phyloP scores from a whole-genome alignment of 352 stramenopile genomes.

The Pseudoperonospora humuli region DNA sequence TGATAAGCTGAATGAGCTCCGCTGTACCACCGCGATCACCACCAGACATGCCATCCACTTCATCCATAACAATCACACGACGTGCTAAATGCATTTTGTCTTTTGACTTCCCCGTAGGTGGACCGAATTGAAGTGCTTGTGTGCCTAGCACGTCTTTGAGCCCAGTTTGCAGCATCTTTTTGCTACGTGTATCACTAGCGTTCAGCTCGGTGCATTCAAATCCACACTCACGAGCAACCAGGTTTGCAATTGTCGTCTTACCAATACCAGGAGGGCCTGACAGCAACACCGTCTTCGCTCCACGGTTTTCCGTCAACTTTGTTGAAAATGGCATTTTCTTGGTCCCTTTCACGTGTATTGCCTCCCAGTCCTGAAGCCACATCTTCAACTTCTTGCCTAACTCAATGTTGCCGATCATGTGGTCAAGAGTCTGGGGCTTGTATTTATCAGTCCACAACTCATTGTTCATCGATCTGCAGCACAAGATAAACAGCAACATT shows the following conservation, averaged over 20 bases:
- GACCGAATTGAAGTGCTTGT: conserved; percentile 85
- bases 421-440: conserved; percentile 82
- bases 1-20: conserved; percentile 99
- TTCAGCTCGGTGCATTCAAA: conserved; percentile 96
- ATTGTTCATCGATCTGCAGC: conserved; percentile 33
- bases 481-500: conserved; percentile 1
- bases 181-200: conserved; percentile 95
- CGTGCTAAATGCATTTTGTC: conserved; percentile 62
- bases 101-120: conserved; percentile 24
- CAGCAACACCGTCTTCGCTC: conserved; percentile 91
- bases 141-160: conserved; percentile 91
- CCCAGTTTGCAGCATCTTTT: conserved; percentile 90
- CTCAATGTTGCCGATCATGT: conserved; percentile 94
- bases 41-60: conserved; percentile 98
- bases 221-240: conserved; percentile 87
- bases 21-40: conserved; percentile 94
- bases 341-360: conserved; percentile 72
- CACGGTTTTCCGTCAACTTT: conserved; percentile 82
- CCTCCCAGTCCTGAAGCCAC: conserved; percentile 82
- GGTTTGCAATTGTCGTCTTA: conserved; percentile 94
- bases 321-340: conserved; percentile 75
- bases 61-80: conserved; percentile 98
- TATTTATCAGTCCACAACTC: conserved; percentile 96
- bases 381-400: conserved; percentile 78
- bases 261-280: conserved; percentile 94